Conservation (phyloP, 2,329 filamentous ascomycete species). For the Aureobasidium pullulans region DNA sequence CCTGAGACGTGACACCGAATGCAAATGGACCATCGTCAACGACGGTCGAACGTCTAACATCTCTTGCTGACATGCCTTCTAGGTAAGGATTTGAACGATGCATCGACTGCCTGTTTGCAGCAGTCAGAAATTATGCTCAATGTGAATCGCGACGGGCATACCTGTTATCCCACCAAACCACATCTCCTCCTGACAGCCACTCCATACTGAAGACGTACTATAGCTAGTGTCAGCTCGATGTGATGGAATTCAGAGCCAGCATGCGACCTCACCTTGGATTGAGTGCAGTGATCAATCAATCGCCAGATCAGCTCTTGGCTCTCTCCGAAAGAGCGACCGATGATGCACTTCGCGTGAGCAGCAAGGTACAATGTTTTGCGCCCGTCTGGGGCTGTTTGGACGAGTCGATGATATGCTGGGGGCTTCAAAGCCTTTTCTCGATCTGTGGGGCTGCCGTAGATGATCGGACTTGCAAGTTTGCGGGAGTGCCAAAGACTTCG, state of each 20-base stretch:
- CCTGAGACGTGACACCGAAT: not conserved
- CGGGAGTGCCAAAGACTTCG: conserved; percentile 2
- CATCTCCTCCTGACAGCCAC: not conserved
- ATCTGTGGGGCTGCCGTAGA: not conserved
- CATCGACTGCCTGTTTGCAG: not conserved
- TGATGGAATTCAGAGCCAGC: not conserved
- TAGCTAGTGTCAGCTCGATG: not conserved
- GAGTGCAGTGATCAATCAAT: conserved; percentile 3
- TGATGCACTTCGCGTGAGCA: not conserved
- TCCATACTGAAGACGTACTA: conserved; percentile 5
- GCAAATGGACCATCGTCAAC: not conserved
- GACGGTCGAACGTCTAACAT: not conserved
- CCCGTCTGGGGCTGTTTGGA: not conserved
- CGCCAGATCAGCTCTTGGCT: not conserved
- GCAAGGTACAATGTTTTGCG: not conserved
- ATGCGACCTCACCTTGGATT: not conserved
- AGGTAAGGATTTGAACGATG: conserved; percentile 2
- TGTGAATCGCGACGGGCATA: not conserved
- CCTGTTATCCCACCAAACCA: conserved; percentile 9
- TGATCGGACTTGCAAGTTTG: not conserved
- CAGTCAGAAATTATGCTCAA: not conserved
- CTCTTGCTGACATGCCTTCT: not conserved
- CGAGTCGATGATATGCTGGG: not conserved
- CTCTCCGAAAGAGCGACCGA: not conserved
- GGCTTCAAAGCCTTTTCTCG: not conserved